A percentile compares a stretch with the other conserved stretches of the same genome.
These are phyloP conservation scores for Hippophae tibetana DNA, from an alignment of 306 rosid genomes.

Conservation along the genomic window DNA sequence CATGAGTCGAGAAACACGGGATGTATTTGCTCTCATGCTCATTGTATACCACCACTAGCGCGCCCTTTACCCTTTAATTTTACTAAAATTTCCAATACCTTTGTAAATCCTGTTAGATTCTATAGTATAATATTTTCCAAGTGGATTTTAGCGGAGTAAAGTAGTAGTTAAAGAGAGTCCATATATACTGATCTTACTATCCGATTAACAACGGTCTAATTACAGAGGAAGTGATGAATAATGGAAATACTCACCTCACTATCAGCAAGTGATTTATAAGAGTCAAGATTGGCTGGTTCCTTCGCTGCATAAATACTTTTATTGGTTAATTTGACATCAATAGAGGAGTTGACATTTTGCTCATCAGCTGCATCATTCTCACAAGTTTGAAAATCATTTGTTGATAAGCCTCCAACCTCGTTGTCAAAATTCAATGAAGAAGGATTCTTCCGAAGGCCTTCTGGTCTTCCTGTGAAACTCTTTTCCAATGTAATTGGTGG, in stretches of 20 bases:
- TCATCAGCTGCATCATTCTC: conserved; percentile 25
- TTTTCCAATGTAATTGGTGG: conserved; percentile 52
- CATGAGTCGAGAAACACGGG: no score
- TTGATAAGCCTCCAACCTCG: conserved; percentile 23
- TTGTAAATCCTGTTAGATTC: no score
- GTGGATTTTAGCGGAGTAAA: background rate
- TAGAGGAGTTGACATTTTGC: conserved; percentile 26
- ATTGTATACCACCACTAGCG: no score
- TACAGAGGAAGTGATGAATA: background rate
- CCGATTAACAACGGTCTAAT: background rate
- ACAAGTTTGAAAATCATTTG: conserved; percentile 35
- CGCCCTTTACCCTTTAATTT: background rate
- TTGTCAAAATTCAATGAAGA: conserved; percentile 28
- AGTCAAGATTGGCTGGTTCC: conserved; percentile 11
- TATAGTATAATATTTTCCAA: background rate
- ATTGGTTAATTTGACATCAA: conserved; percentile 21
- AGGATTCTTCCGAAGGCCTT: conserved; percentile 38
- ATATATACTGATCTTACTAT: background rate
- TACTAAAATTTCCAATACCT: background rate
- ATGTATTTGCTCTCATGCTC: no score
- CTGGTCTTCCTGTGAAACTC: conserved; percentile 59
- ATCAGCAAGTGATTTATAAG: conserved; percentile 27
- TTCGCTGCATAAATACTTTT: conserved; percentile 23
- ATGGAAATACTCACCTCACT: conserved; percentile 32
- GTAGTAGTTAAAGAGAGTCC: background rate